phyloP scores from a whole-genome alignment of 2,329 filamentous ascomycete genomes.

The Cercospora berteroae region DNA sequence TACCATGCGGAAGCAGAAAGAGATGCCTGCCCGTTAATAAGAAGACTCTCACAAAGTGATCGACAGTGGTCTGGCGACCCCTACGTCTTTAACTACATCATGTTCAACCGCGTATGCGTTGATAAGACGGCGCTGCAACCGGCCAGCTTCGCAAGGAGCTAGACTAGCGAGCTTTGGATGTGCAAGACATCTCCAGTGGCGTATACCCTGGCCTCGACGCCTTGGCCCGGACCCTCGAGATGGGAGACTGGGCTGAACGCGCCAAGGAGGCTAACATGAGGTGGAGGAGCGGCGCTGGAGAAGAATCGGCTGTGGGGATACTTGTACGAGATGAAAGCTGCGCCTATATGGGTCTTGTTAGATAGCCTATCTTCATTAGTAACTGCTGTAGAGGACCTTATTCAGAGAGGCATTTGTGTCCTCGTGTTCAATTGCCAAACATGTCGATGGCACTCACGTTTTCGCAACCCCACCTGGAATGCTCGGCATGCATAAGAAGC shows the following conservation, averaged over 20 bases:
- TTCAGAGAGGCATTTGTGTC: background rate
- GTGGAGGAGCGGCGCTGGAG: background rate
- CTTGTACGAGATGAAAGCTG: background rate
- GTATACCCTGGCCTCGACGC: slow-evolving; percentile 4
- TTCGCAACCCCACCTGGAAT: background rate
- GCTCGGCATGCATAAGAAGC: slow-evolving; percentile 10
- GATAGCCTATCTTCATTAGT: background rate
- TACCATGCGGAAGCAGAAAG: background rate
- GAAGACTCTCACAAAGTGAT: background rate
- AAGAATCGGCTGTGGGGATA: background rate
- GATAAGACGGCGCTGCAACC: slow-evolving; percentile 14
- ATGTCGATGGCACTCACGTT: background rate
- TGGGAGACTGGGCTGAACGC: slow-evolving; percentile 2
- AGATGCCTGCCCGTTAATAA: background rate
- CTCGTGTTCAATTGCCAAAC: slow-evolving; percentile 3
- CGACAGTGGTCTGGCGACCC: background rate
- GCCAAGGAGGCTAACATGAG: slow-evolving; percentile 16
- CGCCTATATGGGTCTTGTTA: slow-evolving; percentile 10
- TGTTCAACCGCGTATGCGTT: slow-evolving; percentile 1
- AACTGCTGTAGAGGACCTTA: background rate
- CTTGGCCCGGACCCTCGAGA: slow-evolving; percentile 12
- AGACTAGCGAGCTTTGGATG: slow-evolving; percentile 9
- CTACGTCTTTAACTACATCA: slow-evolving; percentile 14
- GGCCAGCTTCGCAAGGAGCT: slow-evolving; percentile 7
- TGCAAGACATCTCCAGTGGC: slow-evolving; percentile 12